Base-by-base conservation (phyloP, 2,329 filamentous ascomycete species). In the Neonectria neomacrospora region DNA sequence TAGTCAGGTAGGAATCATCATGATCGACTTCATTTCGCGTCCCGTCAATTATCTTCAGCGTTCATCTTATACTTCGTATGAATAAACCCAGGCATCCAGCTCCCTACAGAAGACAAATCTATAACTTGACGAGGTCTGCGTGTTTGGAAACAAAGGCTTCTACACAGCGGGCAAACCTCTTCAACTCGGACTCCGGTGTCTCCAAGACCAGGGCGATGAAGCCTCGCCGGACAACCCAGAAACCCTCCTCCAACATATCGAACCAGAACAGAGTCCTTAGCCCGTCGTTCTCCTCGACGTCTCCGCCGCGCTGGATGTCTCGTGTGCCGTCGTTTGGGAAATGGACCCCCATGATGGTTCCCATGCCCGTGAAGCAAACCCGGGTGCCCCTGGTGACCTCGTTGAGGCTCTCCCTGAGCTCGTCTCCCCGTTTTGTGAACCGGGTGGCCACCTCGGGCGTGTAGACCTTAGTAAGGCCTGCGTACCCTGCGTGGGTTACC, bases 401-500 rank as follows among this genome's bases (percentile, higher is more conserved):
- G 28, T 76, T 74, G 45, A 82, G 73, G 45, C 55, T 67, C 18
- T 67, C 52, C 20, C 74, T 65, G 4, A 81, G 67, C 22, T 64
- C 55, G 22, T 77, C 71, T 5, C 79, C 80, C 8, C 59, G 56
- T 1, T 64, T 66, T 9, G 77, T 80, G 58, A 80, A 77, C 3
- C 61, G 66, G 2, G 53, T 50, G 16, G 77, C 76, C 2, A 73
- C 72, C 4, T 75, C 72, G 4, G 75, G 71, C 0, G 79, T 76
- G 45, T 76, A 81, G 1, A 81, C 61, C 34, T 76, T 68, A 2
- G 73, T 75, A 5, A 82, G 70, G 0, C 77, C 80, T 5, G 74
- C 75, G 54, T 80, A 64, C 3, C 88, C 88, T 8, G 86, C 85
- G 23, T 80, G 78, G 81, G 90, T 91, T 2, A 84, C 84, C 7